phyloP scores from a whole-genome alignment of 2,329 filamentous ascomycete species.

The Corniculantispora saksenae region DNA sequence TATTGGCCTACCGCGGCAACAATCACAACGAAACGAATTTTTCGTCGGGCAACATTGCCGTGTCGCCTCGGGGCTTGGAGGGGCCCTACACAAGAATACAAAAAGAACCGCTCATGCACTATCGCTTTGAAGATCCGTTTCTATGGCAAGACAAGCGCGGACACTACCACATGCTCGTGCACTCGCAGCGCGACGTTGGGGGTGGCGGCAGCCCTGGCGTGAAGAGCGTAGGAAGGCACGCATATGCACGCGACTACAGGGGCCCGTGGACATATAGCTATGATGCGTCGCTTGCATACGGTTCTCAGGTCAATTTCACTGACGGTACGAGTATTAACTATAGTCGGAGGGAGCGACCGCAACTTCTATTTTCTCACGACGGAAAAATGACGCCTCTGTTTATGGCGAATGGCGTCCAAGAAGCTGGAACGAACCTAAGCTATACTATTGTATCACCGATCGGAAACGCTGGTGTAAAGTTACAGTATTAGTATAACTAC shows the following conservation, averaged over 20 bases:
- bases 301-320: constrained; percentile 32
- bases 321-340: constrained; percentile 43
- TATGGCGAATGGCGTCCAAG: constrained; percentile 49
- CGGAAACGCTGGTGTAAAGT: constrained; percentile 24
- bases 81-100: constrained; percentile 25
- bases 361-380: constrained; percentile 50
- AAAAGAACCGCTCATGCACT: constrained; percentile 22
- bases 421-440: constrained; percentile 31
- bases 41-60: constrained; percentile 26
- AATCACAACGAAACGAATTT: constrained; percentile 22
- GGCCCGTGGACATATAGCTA: constrained; percentile 34
- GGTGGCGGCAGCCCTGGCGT: constrained; percentile 29
- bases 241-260: constrained; percentile 28
- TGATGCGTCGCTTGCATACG: constrained; percentile 29
- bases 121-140: constrained; percentile 33
- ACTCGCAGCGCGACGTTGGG: constrained; percentile 32
- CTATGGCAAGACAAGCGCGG: constrained; percentile 36
- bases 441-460: constrained; percentile 29
- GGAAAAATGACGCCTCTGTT: constrained; percentile 48
- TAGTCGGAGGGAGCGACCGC: constrained; percentile 48
- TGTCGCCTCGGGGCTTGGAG: constrained; percentile 19
- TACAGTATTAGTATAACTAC: no score
- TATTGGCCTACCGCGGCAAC: constrained; percentile 26
- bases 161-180: constrained; percentile 34
- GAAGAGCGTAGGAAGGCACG: constrained; percentile 32